phyloP scores from a whole-genome alignment of 495 filamentous ascomycete genomes.

The Trichoderma gamsii region DNA sequence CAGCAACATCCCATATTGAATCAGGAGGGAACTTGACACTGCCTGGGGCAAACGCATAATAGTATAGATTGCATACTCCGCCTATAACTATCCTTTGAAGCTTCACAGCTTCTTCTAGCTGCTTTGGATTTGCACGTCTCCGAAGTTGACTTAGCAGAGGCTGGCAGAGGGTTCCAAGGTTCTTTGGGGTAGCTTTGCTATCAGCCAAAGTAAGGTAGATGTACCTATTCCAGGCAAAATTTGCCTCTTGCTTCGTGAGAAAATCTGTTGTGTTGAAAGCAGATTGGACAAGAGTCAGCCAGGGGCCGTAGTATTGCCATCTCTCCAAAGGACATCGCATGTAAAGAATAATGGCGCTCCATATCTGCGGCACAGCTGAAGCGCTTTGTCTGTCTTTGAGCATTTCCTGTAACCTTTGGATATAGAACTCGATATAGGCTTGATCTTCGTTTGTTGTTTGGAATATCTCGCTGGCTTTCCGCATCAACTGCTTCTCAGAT shows the following conservation, averaged over 20 bases:
- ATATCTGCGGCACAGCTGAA: constrained; percentile 75
- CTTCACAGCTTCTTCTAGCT: constrained; percentile 37
- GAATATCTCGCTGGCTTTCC: constrained; percentile 60
- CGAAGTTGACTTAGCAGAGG: constrained; percentile 66
- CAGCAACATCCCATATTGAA: constrained; percentile 71
- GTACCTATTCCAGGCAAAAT: constrained; percentile 76
- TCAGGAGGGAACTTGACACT: constrained; percentile 57
- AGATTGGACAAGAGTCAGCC: constrained; percentile 67
- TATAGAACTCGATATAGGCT: constrained; percentile 57
- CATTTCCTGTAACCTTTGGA: constrained; percentile 64
- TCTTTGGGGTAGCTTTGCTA: constrained; percentile 27
- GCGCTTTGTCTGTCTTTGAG: constrained; percentile 55
- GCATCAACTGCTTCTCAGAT: constrained; percentile 55
- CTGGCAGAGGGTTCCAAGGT: constrained; percentile 61
- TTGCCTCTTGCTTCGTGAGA: constrained; percentile 66
- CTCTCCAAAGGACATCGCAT: constrained; percentile 60
- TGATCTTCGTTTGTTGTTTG: constrained; percentile 49
- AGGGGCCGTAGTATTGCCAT: constrained; percentile 67
- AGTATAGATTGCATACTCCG: constrained; percentile 72
- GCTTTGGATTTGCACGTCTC: constrained; percentile 52
- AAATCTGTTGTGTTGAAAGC: constrained; percentile 80
- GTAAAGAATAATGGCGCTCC: constrained; percentile 74
- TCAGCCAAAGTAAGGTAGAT: constrained; percentile 44
- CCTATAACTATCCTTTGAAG: constrained; percentile 55
- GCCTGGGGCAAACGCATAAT: constrained; percentile 76